Conservation (phyloP, 2,329 filamentous ascomycete species). For the Claviceps quebecensis region DNA sequence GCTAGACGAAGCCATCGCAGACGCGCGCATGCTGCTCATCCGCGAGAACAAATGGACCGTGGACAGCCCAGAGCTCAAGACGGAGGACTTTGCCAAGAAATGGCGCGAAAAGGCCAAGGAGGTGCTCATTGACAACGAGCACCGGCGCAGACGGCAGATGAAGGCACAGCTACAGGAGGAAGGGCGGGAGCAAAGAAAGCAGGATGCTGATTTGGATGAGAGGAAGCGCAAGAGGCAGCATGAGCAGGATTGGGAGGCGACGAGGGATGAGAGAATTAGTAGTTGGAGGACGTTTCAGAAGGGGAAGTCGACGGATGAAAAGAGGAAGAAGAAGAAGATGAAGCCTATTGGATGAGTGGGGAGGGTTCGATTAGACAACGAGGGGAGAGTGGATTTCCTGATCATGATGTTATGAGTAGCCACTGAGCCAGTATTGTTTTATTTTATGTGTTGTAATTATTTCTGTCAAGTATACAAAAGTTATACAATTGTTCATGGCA, state of each 20-base stretch:
- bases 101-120: slow-evolving; percentile 85
- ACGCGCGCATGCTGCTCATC: slow-evolving; percentile 88
- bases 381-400: not conserved
- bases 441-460: not conserved
- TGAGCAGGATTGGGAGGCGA: slow-evolving; percentile 91
- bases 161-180: slow-evolving; percentile 96
- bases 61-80: slow-evolving; percentile 76
- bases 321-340: slow-evolving; percentile 56
- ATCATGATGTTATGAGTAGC: slow-evolving; percentile 2
- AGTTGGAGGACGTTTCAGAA: slow-evolving; percentile 92
- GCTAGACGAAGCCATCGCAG: slow-evolving; percentile 89
- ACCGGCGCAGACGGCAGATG: slow-evolving; percentile 66
- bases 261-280: slow-evolving; percentile 76
- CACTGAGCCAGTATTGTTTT: not conserved
- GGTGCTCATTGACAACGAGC: slow-evolving; percentile 87
- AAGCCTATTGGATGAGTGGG: slow-evolving; percentile 42
- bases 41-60: slow-evolving; percentile 87
- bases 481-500: slow-evolving; percentile 5
- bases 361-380: not conserved
- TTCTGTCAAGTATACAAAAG: not conserved
- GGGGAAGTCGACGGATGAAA: slow-evolving; percentile 39
- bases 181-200: slow-evolving; percentile 71
- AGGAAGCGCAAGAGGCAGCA: slow-evolving; percentile 80
- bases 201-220: slow-evolving; percentile 70
- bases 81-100: slow-evolving; percentile 64